phyloP scores from a whole-genome alignment of 805 yeast species.

The Komagataella kurtzmanii region DNA sequence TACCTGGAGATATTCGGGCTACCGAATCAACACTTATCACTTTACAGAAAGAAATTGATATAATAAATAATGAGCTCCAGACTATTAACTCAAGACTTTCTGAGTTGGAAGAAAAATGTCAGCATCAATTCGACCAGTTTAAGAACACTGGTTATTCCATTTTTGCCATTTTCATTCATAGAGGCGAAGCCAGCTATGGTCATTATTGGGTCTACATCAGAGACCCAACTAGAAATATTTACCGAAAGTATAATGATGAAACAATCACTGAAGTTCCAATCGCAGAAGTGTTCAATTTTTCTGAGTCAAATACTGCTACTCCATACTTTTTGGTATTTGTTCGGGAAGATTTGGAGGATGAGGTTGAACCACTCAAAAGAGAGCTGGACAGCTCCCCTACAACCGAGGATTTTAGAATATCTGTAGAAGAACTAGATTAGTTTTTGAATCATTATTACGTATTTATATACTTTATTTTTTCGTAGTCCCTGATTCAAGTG shows the following conservation, averaged over 20 bases:
- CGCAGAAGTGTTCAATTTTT: constrained; percentile 54
- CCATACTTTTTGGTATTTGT: constrained; percentile 88
- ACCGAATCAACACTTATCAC: constrained; percentile 32
- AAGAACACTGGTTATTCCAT: constrained; percentile 61
- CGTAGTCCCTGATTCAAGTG: background rate
- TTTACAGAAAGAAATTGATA: constrained; percentile 30
- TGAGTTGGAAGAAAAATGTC: constrained; percentile 32
- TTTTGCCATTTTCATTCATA: constrained; percentile 86
- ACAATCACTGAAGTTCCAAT: constrained; percentile 70
- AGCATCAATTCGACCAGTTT: constrained; percentile 48
- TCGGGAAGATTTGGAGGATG: constrained; percentile 40
- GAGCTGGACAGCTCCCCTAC: constrained; percentile 3
- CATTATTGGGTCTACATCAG: constrained; percentile 94
- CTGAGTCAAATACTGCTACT: constrained; percentile 70
- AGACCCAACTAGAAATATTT: constrained; percentile 54
- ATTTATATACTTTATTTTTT: too few relatives aligned
- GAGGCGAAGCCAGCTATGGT: constrained; percentile 94
- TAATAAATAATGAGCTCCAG: constrained; percentile 31
- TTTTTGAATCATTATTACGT: background rate
- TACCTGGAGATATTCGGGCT: constrained; percentile 21
- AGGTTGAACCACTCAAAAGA: constrained; percentile 57
- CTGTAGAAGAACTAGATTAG: background rate
- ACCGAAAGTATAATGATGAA: constrained; percentile 91
- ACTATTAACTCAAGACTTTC: constrained; percentile 23
- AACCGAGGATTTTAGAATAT: background rate